phyloP scores from a whole-genome alignment of 2,329 filamentous ascomycete genomes.

The Exophiala sp. region DNA sequence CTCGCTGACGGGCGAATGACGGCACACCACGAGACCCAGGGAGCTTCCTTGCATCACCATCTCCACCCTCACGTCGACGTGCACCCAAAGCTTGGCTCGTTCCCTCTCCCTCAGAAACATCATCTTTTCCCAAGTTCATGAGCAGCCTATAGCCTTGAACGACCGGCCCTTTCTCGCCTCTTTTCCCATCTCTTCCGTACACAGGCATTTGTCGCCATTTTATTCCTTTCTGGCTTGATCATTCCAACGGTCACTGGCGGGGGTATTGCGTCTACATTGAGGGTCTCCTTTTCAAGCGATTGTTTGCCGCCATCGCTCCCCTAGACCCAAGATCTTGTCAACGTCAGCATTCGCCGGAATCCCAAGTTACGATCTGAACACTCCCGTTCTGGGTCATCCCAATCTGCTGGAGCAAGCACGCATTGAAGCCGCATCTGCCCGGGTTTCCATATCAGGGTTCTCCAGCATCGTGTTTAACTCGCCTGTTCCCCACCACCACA shows the following conservation, averaged over 20 bases:
- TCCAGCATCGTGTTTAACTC: slow-evolving; percentile 1
- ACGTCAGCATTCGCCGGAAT: slow-evolving; percentile 4
- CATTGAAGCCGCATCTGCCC: slow-evolving; percentile 9
- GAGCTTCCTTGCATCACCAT: slow-evolving; percentile 18
- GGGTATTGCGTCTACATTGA: slow-evolving; percentile 14
- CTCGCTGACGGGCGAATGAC: slow-evolving; percentile 18
- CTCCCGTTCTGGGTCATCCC: neutral
- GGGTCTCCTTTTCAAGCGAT: slow-evolving; percentile 3
- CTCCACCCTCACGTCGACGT: slow-evolving; percentile 11
- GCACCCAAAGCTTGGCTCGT: slow-evolving; percentile 14
- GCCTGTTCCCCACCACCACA: slow-evolving; percentile 11
- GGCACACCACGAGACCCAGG: slow-evolving; percentile 8
- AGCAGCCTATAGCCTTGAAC: slow-evolving; percentile 21
- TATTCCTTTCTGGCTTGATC: slow-evolving; percentile 12
- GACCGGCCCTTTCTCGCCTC: slow-evolving; percentile 13
- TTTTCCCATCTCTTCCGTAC: slow-evolving; percentile 23
- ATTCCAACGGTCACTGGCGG: slow-evolving; percentile 4
- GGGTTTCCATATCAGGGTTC: slow-evolving; percentile 5
- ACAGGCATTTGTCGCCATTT: slow-evolving; percentile 29
- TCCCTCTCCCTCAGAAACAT: slow-evolving; percentile 15
- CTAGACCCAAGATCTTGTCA: slow-evolving; percentile 9
- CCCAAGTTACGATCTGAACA: slow-evolving; percentile 7
- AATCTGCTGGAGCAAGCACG: neutral
- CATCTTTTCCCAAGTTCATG: slow-evolving; percentile 15
- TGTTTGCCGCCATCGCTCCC: slow-evolving; percentile 5